Evolutionary conservation across 345 rosid species (phyloP).

Genomic region (Viola odorata): DNA sequence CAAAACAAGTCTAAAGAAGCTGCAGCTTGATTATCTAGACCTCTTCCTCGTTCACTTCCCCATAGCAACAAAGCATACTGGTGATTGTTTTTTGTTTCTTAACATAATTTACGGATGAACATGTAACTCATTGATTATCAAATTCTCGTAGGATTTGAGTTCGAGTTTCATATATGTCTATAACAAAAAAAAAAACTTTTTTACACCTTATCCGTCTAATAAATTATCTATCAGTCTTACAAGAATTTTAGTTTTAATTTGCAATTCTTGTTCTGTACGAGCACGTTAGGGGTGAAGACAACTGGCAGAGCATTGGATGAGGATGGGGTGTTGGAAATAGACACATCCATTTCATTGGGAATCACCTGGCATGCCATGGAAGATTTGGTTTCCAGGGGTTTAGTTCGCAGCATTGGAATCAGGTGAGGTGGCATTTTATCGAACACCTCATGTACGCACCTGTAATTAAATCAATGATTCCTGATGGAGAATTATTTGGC

Average conservation of each 20-base stretch:
- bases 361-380: slow-evolving; percentile 76
- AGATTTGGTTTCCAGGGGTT: slow-evolving; percentile 73
- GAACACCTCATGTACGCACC: neutral
- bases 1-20: slow-evolving; percentile 79
- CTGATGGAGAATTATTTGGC: no score
- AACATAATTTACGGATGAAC: neutral
- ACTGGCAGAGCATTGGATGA: slow-evolving; percentile 64
- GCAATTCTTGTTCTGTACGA: slow-evolving; percentile 1
- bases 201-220: no score
- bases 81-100: slow-evolving; percentile 24
- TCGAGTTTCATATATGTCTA: no score
- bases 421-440: slow-evolving; percentile 29
- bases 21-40: slow-evolving; percentile 80
- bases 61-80: slow-evolving; percentile 73
- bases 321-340: slow-evolving; percentile 73
- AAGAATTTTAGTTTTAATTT: neutral
- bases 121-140: neutral
- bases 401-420: slow-evolving; percentile 83
- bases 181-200: no score
- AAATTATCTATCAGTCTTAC: no score
- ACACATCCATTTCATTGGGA: slow-evolving; percentile 7
- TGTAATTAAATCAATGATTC: neutral
- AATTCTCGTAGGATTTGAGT: neutral
- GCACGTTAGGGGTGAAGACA: slow-evolving; percentile 75
- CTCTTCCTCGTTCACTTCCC: slow-evolving; percentile 89